A percentile compares a stretch with the other conserved stretches of the same genome.
Evolutionary conservation across 2,329 filamentous ascomycete species (phyloP).

Genomic region (Aspergillus sp.): DNA sequence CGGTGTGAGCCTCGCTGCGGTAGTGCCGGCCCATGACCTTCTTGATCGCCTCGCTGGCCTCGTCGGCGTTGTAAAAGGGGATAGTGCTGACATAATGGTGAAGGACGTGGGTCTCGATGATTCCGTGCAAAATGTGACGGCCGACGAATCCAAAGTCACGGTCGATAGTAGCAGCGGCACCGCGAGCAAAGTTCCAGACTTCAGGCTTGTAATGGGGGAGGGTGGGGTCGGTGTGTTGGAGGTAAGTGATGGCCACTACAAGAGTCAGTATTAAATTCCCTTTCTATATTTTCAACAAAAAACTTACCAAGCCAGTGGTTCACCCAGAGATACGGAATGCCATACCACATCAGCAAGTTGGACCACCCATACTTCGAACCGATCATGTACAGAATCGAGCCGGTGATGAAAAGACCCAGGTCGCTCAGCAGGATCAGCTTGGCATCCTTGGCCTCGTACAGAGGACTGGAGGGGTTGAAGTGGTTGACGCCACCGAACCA

Average conservation of each 20-base stretch:
- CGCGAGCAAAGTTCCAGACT: constrained; percentile 87
- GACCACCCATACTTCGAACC: constrained; percentile 70
- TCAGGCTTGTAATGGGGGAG: constrained; percentile 84
- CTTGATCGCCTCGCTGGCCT: constrained; percentile 90
- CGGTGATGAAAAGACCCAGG: constrained; percentile 62
- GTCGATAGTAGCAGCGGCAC: constrained; percentile 90
- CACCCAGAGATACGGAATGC: constrained; percentile 90
- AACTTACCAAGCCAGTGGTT: constrained; percentile 96
- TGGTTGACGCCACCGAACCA: constrained; percentile 78
- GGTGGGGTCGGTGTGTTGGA: constrained; percentile 92
- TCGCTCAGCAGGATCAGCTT: constrained; percentile 81
- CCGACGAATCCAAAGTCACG: constrained; percentile 96
- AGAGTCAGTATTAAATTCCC: constrained; percentile 6
- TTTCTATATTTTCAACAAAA: not conserved
- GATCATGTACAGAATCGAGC: constrained; percentile 56
- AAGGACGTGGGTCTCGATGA: constrained; percentile 94
- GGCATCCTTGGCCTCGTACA: constrained; percentile 88
- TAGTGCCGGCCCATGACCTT: constrained; percentile 94
- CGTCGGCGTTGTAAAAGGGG: constrained; percentile 92
- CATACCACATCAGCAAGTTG: constrained; percentile 92
- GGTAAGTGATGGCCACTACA: constrained; percentile 93
- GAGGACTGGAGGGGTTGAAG: constrained; percentile 77
- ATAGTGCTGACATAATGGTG: constrained; percentile 97
- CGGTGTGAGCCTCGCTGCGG: constrained; percentile 69
- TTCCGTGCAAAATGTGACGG: constrained; percentile 82